Base-by-base conservation (phyloP, 371 early-diverging fungal species). In the Neoconidiobolus thromboides region DNA sequence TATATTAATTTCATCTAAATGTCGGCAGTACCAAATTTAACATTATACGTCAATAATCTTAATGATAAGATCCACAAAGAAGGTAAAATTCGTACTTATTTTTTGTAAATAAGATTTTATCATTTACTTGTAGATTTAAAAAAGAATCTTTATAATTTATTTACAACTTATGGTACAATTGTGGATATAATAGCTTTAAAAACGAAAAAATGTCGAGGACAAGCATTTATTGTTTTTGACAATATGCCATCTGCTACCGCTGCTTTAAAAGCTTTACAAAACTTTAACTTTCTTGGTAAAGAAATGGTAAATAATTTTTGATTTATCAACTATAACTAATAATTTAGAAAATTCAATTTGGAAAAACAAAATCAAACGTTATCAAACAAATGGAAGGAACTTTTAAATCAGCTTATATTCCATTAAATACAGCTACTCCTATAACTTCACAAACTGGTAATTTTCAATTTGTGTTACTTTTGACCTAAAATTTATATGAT, bases 161-260 rank as follows among this genome's bases (percentile, higher is more conserved):
- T 92, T 67, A 73, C 82, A 14, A 75, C 81, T 10, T 82, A 83
- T 68, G 96, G 95, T 41, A 71, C 75, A 48, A 76, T 96, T 44
- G 62, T 93, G 39, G 92, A 90, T 63, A 81, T 96, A 43, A 85
- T 87, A 6, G 85, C 90, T 14, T 70, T 75, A 61, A 85, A 86
- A 68, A 26, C 26, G 26, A 64, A 67, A 44, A 80, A 78, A 60
- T 82, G 82, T 78, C 84, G 94, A 15, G 94, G 93, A 42, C 96
- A 96, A 71, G 96, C 96, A 0, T 93, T 91, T 67, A 71, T 96
- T 44, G 91, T 84, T 14, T 93, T 88, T 66, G 70, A 72, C 43
- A 84, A 91, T 62, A 77, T 91, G 36, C 71, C 87, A 2, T 74
- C 80, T 26, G 79, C 84, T 4, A 76, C 86, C 7, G 69, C 79